phyloP scores from a whole-genome alignment of 176 grass and related monocot genomes.

The sorghum (Sorghum bicolor) region DNA sequence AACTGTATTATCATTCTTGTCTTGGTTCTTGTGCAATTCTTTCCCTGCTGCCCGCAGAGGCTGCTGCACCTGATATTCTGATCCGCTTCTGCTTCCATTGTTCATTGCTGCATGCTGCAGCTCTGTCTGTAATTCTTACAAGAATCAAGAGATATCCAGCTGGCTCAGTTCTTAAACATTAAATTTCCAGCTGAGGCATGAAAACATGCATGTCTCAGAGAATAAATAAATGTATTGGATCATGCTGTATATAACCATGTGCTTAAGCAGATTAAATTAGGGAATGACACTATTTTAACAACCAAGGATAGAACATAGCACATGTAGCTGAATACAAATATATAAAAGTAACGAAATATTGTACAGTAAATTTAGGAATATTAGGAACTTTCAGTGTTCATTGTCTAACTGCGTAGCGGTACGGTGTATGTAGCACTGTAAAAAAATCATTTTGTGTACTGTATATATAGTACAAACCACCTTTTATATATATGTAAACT shows the following conservation, averaged over 20 bases:
- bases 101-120: slow-evolving; percentile 24
- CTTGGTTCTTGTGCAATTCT: slow-evolving; percentile 49
- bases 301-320: neutral
- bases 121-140: slow-evolving; percentile 24
- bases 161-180: neutral
- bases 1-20: slow-evolving; percentile 24
- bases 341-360: neutral
- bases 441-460: neutral
- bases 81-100: slow-evolving; percentile 14
- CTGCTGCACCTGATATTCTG: slow-evolving; percentile 39
- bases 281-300: neutral
- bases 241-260: neutral
- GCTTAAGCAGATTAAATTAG: neutral
- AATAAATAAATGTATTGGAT: neutral
- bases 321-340: neutral
- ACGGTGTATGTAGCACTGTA: neutral
- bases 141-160: slow-evolving; percentile 20
- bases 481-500: neutral
- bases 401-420: neutral
- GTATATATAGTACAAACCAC: neutral
- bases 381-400: neutral
- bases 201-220: neutral
- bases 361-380: neutral
- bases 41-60: neutral
- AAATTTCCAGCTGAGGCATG: neutral